Base-by-base conservation (phyloP, 2,329 filamentous ascomycete genomes). In the Pseudocercospora crystallina region DNA sequence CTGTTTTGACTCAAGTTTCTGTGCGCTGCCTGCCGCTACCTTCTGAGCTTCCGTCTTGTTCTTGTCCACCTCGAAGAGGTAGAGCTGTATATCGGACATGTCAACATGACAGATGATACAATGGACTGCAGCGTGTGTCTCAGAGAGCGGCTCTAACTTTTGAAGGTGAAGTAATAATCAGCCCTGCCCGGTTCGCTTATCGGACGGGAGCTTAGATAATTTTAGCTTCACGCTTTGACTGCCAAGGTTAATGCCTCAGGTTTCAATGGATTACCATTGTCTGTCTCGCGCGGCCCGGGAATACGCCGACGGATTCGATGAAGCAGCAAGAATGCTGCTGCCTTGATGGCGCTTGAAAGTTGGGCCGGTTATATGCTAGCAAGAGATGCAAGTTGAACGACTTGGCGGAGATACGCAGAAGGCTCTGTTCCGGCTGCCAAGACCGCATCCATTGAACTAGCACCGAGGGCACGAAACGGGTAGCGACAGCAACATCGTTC, bases 1-100 rank as follows among this genome's bases (percentile, higher is more conserved):
- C 60, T 84, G 73, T 58, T 80, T 82, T 60, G 69, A 74, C 63
- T 83, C 78, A 53, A 87, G 72, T 66, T 69, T 74, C 62, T 66
- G 59, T 54, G 76, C 75, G 49, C 73, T 75, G 47, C 67, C 65
- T 42, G 67, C 59, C 30, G 76, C 76, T 43, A 74, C 72, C 30
- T 60, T 63, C 46, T 65, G 64, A 20, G 76, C 75, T 59, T 76
- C 76, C 43, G 68, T 65, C 62, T 73, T 75, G 62, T 75, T 72
- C 61, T 70, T 72, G 61, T 76, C 74, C 64, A 71, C 71, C 66
- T 77, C 75, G 58, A 78, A 65, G 65, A 79, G 69, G 63, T 78
- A 79, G 50, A 76, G 69, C 65, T 77, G 74, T 60, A 78, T 74
- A 61, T 78, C 76, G 59, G 75, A 77, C 76, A 78, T 78, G 40